Percentiles rank a stretch among this genome's conserved stretches.
phyloP scores from a whole-genome alignment of 257 asterid genomes.

The Primulina tabacum region DNA sequence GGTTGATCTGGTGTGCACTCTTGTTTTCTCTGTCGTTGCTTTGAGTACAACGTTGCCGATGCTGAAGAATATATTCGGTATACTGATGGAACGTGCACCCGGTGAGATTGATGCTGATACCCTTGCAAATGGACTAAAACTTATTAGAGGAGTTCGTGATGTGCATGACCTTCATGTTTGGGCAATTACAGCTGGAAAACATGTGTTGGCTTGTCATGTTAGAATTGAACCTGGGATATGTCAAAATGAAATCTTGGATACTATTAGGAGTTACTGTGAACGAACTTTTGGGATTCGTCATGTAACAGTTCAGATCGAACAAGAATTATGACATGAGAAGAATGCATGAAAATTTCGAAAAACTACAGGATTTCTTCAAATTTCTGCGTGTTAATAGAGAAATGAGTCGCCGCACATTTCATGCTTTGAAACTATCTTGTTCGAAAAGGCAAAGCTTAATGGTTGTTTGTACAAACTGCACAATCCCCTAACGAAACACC shows the following conservation, averaged over 20 bases:
- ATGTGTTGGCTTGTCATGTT: conserved; percentile 62
- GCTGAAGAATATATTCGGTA: conserved; percentile 43
- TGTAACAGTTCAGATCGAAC: conserved; percentile 72
- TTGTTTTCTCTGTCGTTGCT: conserved; percentile 52
- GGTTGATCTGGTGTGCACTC: conserved; percentile 65
- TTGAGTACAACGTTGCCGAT: conserved; percentile 54
- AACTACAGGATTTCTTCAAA: background rate
- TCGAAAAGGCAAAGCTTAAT: background rate
- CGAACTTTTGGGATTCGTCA: conserved; percentile 50
- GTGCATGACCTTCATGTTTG: conserved; percentile 83
- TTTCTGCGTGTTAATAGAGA: background rate
- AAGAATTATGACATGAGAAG: conserved; percentile 21
- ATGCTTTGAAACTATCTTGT: background rate
- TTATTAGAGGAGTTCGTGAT: conserved; percentile 46
- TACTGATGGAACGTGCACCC: conserved; percentile 74
- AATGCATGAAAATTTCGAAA: background rate
- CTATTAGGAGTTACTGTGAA: conserved; percentile 51
- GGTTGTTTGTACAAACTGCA: background rate
- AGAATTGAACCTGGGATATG: conserved; percentile 41
- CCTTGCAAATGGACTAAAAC: conserved; percentile 52
- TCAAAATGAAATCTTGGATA: conserved; percentile 41
- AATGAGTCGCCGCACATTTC: too few species aligned
- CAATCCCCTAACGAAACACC: background rate
- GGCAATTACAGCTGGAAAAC: conserved; percentile 62
- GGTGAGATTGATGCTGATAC: conserved; percentile 41